Conservation (phyloP, 306 rosid species). For the Inga leiocalycina region DNA sequence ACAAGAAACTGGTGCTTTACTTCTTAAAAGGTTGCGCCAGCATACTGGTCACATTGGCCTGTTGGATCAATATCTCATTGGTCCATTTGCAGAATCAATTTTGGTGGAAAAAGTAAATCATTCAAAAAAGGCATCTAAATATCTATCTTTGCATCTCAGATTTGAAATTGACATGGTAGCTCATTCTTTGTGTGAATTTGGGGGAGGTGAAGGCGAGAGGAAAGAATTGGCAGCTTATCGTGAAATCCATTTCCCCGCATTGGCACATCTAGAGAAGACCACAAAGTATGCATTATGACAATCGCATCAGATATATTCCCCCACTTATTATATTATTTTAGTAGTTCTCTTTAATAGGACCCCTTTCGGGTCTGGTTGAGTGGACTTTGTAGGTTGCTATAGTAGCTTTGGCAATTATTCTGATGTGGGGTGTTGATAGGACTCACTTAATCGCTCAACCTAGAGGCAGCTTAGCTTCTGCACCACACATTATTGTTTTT, state of each 20-base stretch:
- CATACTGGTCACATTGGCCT: constrained; percentile 58
- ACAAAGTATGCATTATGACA: constrained; percentile 58
- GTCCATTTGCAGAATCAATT: constrained; percentile 57
- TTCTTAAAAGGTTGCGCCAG: constrained; percentile 84
- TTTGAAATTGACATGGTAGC: constrained; percentile 99
- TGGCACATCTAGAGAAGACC: constrained; percentile 66
- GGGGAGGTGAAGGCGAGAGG: constrained; percentile 92
- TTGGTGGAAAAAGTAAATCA: constrained; percentile 40
- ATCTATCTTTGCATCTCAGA: constrained; percentile 92
- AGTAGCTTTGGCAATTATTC: background rate
- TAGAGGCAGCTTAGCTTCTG: constrained; percentile 2
- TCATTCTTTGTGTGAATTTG: constrained; percentile 97
- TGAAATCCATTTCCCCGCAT: constrained; percentile 87
- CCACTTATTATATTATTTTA: background rate
- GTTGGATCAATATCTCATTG: constrained; percentile 73
- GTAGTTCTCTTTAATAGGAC: background rate
- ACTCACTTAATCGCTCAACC: background rate
- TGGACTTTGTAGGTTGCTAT: background rate
- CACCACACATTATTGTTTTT: background rate
- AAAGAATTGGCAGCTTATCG: constrained; percentile 89
- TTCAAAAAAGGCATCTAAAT: constrained; percentile 70
- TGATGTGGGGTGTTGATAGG: background rate
- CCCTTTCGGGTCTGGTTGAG: background rate
- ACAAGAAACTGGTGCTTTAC: constrained; percentile 88
- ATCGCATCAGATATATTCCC: constrained; percentile 26